Conservation (phyloP, 441 rosid species). For the Aleurites moluccanus region DNA sequence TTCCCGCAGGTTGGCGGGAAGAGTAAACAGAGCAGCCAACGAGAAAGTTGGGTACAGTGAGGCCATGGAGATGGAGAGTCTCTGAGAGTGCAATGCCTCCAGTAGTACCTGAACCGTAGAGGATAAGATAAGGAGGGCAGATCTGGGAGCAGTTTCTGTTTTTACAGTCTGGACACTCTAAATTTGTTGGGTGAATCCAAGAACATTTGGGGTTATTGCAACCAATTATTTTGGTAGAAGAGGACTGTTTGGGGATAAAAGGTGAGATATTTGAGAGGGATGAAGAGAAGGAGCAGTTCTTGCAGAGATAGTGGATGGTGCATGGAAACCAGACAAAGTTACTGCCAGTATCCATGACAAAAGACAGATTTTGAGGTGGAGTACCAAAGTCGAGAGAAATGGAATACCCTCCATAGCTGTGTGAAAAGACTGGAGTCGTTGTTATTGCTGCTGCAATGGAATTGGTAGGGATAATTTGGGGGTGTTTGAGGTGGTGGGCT, state of each 20-base stretch:
- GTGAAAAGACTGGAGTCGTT: conserved; percentile 34
- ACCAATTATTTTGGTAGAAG: conserved; percentile 38
- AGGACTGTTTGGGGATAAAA: conserved; percentile 39
- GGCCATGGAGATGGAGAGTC: conserved; percentile 32
- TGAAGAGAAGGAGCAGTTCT: conserved; percentile 30
- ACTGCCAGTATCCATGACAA: conserved; percentile 62
- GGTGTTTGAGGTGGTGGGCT: conserved; percentile 40
- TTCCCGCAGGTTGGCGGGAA: conserved; percentile 48
- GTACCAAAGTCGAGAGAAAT: conserved; percentile 45
- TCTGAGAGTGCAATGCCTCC: conserved; percentile 45
- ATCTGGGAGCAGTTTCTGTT: conserved; percentile 32
- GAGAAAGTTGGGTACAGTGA: conserved; percentile 31
- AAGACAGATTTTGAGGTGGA: conserved; percentile 48
- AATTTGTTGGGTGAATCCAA: conserved; percentile 35
- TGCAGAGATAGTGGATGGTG: conserved; percentile 47
- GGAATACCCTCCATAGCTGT: conserved; percentile 42
- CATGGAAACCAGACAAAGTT: conserved; percentile 60
- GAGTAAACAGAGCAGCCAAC: conserved; percentile 58
- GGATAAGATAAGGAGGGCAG: conserved; percentile 45
- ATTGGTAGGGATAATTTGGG: conserved; percentile 12
- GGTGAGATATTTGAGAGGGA: conserved; percentile 16
- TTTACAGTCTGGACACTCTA: conserved; percentile 28
- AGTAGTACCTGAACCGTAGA: conserved; percentile 51
- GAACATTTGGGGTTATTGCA: conserved; percentile 46
- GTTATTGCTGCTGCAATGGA: too few species aligned